Percentiles rank a stretch among this genome's conserved stretches.
phyloP scores from a whole-genome alignment of 2,329 filamentous ascomycete genomes.

The Cucurbitaria berberidis region DNA sequence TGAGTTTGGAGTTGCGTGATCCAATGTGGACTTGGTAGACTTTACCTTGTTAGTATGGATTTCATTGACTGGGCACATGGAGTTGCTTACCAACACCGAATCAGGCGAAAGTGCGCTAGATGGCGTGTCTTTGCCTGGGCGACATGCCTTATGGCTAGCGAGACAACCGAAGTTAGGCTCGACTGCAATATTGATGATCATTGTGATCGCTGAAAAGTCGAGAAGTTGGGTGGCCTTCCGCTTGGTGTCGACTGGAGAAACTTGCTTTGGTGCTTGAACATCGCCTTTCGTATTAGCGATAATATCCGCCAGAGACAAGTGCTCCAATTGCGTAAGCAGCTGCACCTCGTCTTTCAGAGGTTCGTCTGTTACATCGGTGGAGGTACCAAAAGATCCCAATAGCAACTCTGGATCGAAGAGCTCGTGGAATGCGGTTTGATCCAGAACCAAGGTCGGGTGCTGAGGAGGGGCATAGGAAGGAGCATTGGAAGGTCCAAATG shows the following conservation, averaged over 20 bases:
- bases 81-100: background rate
- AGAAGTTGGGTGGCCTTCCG: background rate
- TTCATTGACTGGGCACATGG: background rate
- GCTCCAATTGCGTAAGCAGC: background rate
- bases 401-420: background rate
- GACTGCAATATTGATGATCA: background rate
- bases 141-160: background rate
- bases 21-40: background rate
- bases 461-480: background rate
- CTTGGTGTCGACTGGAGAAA: background rate
- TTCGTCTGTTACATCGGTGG: background rate
- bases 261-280: background rate
- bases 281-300: background rate
- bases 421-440: background rate
- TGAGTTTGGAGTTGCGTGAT: background rate
- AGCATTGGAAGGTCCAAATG: background rate
- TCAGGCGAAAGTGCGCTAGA: background rate
- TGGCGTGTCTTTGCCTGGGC: background rate
- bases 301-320: background rate
- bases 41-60: background rate
- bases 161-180: background rate
- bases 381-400: too few species aligned
- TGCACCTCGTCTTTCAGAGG: background rate
- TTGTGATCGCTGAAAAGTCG: background rate
- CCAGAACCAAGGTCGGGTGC: background rate